These are phyloP conservation scores for Neurospora sp. DNA, from an alignment of 495 filamentous ascomycete genomes.

Conservation along the genomic window DNA sequence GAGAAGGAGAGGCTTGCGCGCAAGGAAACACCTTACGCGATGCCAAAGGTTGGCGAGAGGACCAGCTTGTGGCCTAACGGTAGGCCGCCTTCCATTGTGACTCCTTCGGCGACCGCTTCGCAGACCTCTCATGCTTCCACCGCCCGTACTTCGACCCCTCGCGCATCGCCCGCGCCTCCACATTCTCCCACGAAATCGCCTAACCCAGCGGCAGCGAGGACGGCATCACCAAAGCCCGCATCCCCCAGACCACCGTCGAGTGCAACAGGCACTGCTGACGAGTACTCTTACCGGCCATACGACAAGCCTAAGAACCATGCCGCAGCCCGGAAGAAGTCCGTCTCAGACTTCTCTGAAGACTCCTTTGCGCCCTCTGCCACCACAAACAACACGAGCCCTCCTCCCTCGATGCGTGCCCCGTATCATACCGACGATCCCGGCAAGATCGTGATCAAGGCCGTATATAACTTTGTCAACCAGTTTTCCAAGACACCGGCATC, in stretches of 20 bases:
- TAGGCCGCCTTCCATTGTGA: constrained; percentile 25
- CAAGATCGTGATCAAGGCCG: constrained; percentile 88
- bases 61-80: constrained; percentile 47
- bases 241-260: constrained; percentile 29
- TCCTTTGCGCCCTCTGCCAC: constrained; percentile 74
- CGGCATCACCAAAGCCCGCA: constrained; percentile 2
- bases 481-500: constrained; percentile 72
- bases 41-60: constrained; percentile 45
- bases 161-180: constrained; percentile 6
- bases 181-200: constrained; percentile 2
- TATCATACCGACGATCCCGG: constrained; percentile 84
- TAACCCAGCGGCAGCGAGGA: background rate
- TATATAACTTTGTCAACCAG: constrained; percentile 79
- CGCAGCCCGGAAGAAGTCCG: constrained; percentile 37
- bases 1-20: constrained; percentile 25
- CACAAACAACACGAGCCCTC: constrained; percentile 77
- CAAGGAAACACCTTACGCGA: constrained; percentile 38
- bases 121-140: background rate
- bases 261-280: constrained; percentile 51
- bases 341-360: constrained; percentile 66
- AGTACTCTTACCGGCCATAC: constrained; percentile 75
- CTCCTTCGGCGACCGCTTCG: constrained; percentile 8
- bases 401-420: constrained; percentile 58
- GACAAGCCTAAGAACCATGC: constrained; percentile 53
- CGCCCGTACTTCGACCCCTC: background rate